Evolutionary conservation across 2,329 filamentous ascomycete genomes (phyloP).

Genomic region (Aspergillus udagawae): DNA sequence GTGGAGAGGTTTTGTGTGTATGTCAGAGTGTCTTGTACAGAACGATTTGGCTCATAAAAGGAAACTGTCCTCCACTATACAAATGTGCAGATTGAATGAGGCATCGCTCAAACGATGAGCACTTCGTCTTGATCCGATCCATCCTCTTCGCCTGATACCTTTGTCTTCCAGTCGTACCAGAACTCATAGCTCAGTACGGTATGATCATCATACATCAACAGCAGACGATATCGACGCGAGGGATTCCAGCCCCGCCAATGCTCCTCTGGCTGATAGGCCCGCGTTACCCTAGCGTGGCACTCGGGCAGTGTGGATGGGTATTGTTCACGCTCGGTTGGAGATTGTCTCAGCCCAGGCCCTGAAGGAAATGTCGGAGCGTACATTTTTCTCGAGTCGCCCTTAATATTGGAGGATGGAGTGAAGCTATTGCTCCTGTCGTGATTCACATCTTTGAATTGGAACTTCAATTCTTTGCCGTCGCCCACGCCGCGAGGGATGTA

Average conservation of each 20-base stretch:
- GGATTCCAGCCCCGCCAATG: conserved; percentile 38
- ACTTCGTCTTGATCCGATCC: conserved; percentile 11
- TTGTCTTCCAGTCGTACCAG: conserved; percentile 37
- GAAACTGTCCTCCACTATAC: no score
- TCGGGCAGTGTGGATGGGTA: conserved; percentile 27
- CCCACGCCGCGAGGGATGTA: conserved; percentile 25
- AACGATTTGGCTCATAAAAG: no score
- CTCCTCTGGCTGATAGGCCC: conserved; percentile 30
- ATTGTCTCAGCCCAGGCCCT: neutral
- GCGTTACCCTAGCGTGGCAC: conserved; percentile 31
- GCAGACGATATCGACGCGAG: conserved; percentile 47
- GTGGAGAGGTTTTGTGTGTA: neutral
- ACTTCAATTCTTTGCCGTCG: conserved; percentile 14
- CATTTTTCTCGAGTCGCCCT: neutral
- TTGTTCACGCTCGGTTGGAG: neutral
- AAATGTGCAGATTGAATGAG: neutral
- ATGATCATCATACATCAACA: conserved; percentile 56
- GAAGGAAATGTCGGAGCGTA: neutral
- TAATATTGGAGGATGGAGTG: neutral
- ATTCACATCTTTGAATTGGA: conserved; percentile 17
- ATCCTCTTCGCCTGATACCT: conserved; percentile 4
- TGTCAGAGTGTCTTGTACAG: no score
- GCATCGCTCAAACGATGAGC: conserved; percentile 10
- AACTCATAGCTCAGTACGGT: conserved; percentile 59
- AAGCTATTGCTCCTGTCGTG: conserved; percentile 2